Percentiles rank a stretch among this genome's conserved stretches.
phyloP scores from a whole-genome alignment of 2,329 filamentous ascomycete species.

The Ustulina deusta region DNA sequence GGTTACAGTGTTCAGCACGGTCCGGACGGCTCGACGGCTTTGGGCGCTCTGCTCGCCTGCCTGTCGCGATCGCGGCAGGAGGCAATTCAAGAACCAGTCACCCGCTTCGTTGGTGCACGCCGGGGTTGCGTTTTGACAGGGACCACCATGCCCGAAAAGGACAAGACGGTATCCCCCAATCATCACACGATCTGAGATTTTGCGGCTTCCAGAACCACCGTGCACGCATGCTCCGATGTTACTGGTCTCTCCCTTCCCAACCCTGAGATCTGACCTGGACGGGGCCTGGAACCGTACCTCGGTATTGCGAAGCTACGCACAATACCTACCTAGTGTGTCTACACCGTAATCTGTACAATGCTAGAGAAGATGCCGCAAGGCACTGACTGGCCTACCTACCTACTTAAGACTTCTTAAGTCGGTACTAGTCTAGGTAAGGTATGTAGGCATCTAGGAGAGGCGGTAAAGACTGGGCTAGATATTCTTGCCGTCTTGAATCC shows the following conservation, averaged over 20 bases:
- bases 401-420: too few relatives aligned
- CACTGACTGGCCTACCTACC: not conserved
- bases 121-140: constrained; percentile 29
- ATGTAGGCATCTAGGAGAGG: not conserved
- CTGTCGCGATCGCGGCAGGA: constrained; percentile 28
- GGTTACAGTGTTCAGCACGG: constrained; percentile 37
- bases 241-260: constrained; percentile 26
- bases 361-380: constrained; percentile 10
- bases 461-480: not conserved
- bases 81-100: constrained; percentile 35
- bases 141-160: constrained; percentile 38
- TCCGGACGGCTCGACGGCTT: constrained; percentile 32
- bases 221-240: constrained; percentile 18
- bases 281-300: not conserved
- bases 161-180: constrained; percentile 32
- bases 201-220: constrained; percentile 39
- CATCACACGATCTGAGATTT: constrained; percentile 43
- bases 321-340: not conserved
- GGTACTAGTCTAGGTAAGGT: not conserved
- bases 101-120: constrained; percentile 34
- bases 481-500: constrained; percentile 2
- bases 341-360: not conserved
- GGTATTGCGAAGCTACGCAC: constrained; percentile 20
- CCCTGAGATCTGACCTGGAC: constrained; percentile 18
- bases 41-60: constrained; percentile 1